Conservation (phyloP, 1,139 yeast genomes). For the Pichia sp. region DNA sequence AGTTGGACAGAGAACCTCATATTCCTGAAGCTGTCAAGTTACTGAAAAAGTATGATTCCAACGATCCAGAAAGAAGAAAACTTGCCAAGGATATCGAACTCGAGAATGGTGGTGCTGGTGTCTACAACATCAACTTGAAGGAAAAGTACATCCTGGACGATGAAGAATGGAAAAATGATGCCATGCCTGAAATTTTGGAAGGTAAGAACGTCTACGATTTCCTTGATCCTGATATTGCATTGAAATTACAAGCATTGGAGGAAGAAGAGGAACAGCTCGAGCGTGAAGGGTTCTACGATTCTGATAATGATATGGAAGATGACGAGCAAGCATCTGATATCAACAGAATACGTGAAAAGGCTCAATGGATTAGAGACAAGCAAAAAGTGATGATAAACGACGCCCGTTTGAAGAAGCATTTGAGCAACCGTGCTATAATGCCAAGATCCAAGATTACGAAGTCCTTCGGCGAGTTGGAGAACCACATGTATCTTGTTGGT, state of each 20-base stretch:
- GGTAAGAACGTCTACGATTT: slow-evolving; percentile 97
- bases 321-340: slow-evolving; percentile 48
- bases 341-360: slow-evolving; percentile 77
- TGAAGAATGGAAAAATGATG: slow-evolving; percentile 96
- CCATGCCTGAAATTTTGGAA: slow-evolving; percentile 93
- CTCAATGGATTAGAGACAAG: slow-evolving; percentile 91
- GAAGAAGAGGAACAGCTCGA: slow-evolving; percentile 95
- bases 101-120: slow-evolving; percentile 99
- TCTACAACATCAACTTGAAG: slow-evolving; percentile 85
- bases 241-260: slow-evolving; percentile 89
- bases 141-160: slow-evolving; percentile 89
- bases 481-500: slow-evolving; percentile 84
- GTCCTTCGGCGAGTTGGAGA: slow-evolving; percentile 74
- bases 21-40: slow-evolving; percentile 72
- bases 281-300: slow-evolving; percentile 91
- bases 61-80: slow-evolving; percentile 77
- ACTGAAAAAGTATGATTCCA: slow-evolving; percentile 63
- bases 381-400: slow-evolving; percentile 91
- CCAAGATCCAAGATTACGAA: slow-evolving; percentile 88
- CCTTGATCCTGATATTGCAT: slow-evolving; percentile 92
- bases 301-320: slow-evolving; percentile 68
- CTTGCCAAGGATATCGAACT: slow-evolving; percentile 86
- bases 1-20: slow-evolving; percentile 67
- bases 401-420: slow-evolving; percentile 79
- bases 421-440: slow-evolving; percentile 84